A percentile compares a stretch with the other conserved stretches of the same genome.
phyloP scores from a whole-genome alignment of 495 filamentous ascomycete genomes.

The Choiromyces venosus region DNA sequence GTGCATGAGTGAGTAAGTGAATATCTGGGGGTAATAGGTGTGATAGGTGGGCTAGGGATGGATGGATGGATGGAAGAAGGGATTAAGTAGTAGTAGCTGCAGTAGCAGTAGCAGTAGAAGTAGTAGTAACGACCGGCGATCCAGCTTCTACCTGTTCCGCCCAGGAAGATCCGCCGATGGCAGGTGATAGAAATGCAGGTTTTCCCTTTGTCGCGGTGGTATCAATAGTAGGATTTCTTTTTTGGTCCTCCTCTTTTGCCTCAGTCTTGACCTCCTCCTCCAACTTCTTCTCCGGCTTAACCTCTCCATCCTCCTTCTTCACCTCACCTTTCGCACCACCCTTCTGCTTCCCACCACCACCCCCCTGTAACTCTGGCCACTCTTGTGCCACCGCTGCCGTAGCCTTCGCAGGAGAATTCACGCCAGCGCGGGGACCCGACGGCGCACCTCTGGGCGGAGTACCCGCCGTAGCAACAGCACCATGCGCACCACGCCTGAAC shows the following conservation, averaged over 20 bases:
- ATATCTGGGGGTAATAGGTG: background rate
- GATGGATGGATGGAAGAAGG: too few relatives aligned
- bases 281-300: background rate
- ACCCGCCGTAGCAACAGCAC: constrained; percentile 16
- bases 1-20: background rate
- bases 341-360: background rate
- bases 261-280: background rate
- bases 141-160: constrained; percentile 43
- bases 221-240: background rate
- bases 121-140: constrained; percentile 8
- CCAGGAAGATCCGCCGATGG: constrained; percentile 34
- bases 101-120: background rate
- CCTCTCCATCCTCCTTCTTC: background rate
- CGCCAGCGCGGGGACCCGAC: background rate
- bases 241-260: background rate
- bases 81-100: background rate
- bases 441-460: background rate
- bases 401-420: constrained; percentile 12
- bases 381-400: constrained; percentile 9
- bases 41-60: background rate
- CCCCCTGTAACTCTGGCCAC: constrained; percentile 22
- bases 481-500: constrained; percentile 32
- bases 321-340: background rate
- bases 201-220: background rate
- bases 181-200: constrained; percentile 27